Base-by-base conservation (phyloP, 179 eudicot species). In the Amaranthus tricolor region DNA sequence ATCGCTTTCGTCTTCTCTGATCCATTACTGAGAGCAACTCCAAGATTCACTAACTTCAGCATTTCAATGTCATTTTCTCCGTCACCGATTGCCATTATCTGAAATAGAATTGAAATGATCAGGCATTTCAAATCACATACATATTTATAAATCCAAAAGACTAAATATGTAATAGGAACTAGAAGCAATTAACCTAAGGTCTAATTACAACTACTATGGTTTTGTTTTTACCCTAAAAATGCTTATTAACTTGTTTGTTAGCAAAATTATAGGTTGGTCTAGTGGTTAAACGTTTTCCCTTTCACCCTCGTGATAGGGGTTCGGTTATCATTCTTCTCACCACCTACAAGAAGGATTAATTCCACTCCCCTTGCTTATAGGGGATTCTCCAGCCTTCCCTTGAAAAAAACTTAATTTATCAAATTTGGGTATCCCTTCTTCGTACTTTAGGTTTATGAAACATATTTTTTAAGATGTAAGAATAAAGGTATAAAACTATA, bases 1-100 rank as follows among this genome's bases (percentile, higher is more conserved):
- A 84, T 90, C 6, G 91, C 94, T 87, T 92, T 92, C 69, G 97
- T 86, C 82, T 83, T 88, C 77, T 92, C 96, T 14, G 97, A 79
- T 75, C 96, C 97, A 75, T 94, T 94, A 78, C 96, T 90, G 19
- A 94, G 89, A 84, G 96, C 97, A 60, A 94, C 79, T 47, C 97
- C 94, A 7, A 92, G 86, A 43, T 84, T 81, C 57, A 91, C 98
- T 84, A 94, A 74, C 84, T 94, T 77, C 7, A 94, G 89, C 98
- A 94, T 92, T 83, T 94, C 98, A 8, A 90, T 85, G 74, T 92
- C 98, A 70, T 94, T 94, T 83, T 94, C 98, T 7, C 96, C 98
- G 74, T 94, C 98, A 49, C 98, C 98, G 53, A 94, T 85, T 6
- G 98, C 96, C 98, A 94, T 90, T 20, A 94, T 83, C 98, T 94